Conservation (phyloP, 805 yeast genomes). For the Starmerella khaoyaiensis region DNA sequence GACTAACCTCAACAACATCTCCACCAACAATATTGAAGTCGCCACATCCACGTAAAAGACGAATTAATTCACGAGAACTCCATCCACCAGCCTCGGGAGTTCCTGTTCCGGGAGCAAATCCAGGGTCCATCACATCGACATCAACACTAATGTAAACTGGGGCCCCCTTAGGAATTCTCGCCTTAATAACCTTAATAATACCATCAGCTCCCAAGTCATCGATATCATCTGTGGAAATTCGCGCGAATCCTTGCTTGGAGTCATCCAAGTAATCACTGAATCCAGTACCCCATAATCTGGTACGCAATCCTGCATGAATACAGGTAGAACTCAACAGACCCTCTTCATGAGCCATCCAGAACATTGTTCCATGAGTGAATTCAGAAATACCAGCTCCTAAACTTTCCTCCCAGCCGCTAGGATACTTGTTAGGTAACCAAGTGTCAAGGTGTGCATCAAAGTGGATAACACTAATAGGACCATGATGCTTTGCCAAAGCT, state of each 20-base stretch:
- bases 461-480: conserved; percentile 60
- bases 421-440: conserved; percentile 69
- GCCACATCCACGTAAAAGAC: conserved; percentile 45
- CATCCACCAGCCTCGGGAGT: conserved; percentile 70
- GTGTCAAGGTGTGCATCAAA: conserved; percentile 82
- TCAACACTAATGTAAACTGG: conserved; percentile 75
- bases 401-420: conserved; percentile 48
- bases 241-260: conserved; percentile 50
- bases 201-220: conserved; percentile 52
- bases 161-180: conserved; percentile 41
- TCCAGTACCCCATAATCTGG: conserved; percentile 51
- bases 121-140: conserved; percentile 59
- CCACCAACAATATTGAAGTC: conserved; percentile 56
- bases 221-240: conserved; percentile 62
- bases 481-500: conserved; percentile 47
- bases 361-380: conserved; percentile 74
- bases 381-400: conserved; percentile 37
- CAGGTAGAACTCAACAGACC: conserved; percentile 47
- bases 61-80: conserved; percentile 50
- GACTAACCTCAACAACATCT: conserved; percentile 63
- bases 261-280: conserved; percentile 57
- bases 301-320: conserved; percentile 65
- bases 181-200: conserved; percentile 41
- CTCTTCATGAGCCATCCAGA: conserved; percentile 67
- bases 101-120: conserved; percentile 67